Conservation (phyloP, 2,329 filamentous ascomycete genomes). For the Fusarium protoensiforme region DNA sequence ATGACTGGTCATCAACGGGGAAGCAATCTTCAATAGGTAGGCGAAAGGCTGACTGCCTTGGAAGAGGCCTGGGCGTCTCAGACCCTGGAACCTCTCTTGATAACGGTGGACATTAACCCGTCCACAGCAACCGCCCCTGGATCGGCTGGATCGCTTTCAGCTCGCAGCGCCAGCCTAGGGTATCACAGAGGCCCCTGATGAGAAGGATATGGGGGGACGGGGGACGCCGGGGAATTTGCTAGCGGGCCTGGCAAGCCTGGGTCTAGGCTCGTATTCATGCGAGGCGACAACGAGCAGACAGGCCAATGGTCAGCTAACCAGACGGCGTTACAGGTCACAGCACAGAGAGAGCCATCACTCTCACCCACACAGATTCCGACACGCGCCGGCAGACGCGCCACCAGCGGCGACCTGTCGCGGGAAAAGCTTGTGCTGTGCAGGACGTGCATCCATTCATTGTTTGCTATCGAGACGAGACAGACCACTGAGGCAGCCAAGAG, state of each 20-base stretch:
- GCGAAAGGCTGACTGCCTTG: slow-evolving; percentile 8
- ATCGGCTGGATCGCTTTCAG: slow-evolving; percentile 35
- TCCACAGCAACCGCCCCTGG: slow-evolving; percentile 8
- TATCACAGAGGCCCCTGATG: slow-evolving; percentile 20
- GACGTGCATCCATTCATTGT: not conserved
- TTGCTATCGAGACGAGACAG: not conserved
- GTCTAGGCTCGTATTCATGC: slow-evolving; percentile 42
- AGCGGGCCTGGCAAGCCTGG: slow-evolving; percentile 1
- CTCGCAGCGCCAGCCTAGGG: slow-evolving; percentile 29
- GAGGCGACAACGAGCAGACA: slow-evolving; percentile 20
- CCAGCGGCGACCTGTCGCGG: slow-evolving; percentile 1
- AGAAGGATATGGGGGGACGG: slow-evolving; percentile 9
- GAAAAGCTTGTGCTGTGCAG: slow-evolving; percentile 1
- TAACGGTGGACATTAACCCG: slow-evolving; percentile 25
- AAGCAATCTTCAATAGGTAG: not conserved
- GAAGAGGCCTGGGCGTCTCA: slow-evolving; percentile 22
- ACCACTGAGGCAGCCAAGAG: slow-evolving; percentile 11
- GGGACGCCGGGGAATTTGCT: slow-evolving; percentile 4
- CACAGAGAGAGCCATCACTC: slow-evolving; percentile 15
- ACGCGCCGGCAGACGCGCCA: slow-evolving; percentile 37
- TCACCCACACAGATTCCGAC: slow-evolving; percentile 32
- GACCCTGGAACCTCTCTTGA: slow-evolving; percentile 14
- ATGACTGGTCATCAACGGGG: slow-evolving; percentile 15
- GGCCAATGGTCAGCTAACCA: slow-evolving; percentile 27
- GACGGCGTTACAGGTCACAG: slow-evolving; percentile 38